Evolutionary conservation across 2,329 filamentous ascomycete species (phyloP).

Genomic region (Xylariales sp.): DNA sequence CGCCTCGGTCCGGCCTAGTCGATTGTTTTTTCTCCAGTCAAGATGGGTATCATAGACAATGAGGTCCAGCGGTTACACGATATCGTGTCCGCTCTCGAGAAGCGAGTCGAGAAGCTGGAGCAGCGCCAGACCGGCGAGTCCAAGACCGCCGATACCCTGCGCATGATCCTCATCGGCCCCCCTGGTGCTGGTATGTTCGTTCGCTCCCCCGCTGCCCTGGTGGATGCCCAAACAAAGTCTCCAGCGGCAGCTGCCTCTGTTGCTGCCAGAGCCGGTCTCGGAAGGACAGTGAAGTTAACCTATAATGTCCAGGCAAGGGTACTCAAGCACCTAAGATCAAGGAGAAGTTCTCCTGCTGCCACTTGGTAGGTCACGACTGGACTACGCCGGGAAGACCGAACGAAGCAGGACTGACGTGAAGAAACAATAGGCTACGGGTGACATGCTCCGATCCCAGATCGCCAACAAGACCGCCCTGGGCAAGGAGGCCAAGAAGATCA

Average conservation of each 20-base stretch:
- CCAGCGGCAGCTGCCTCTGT: not conserved
- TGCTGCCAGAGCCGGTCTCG: not conserved
- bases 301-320: conserved; percentile 76
- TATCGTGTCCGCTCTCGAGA: conserved; percentile 78
- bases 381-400: too few species aligned
- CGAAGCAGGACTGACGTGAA: conserved; percentile 6
- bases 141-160: conserved; percentile 62
- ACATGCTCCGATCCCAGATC: conserved; percentile 98
- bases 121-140: conserved; percentile 58
- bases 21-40: conserved; percentile 25
- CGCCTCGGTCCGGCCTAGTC: conserved; percentile 18
- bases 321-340: conserved; percentile 98
- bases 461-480: conserved; percentile 94
- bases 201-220: conserved; percentile 16
- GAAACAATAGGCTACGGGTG: conserved; percentile 75
- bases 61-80: conserved; percentile 81
- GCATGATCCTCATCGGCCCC: conserved; percentile 97
- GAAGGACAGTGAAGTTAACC: not conserved
- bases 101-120: conserved; percentile 83
- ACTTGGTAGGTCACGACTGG: conserved; percentile 69
- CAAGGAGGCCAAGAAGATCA: conserved; percentile 98
- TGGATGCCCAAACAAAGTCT: not conserved
- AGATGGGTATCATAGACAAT: conserved; percentile 86
- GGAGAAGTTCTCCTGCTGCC: conserved; percentile 96
- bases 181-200: conserved; percentile 95